Base-by-base conservation (phyloP, 345 rosid genomes). In the Citrus inodora region DNA sequence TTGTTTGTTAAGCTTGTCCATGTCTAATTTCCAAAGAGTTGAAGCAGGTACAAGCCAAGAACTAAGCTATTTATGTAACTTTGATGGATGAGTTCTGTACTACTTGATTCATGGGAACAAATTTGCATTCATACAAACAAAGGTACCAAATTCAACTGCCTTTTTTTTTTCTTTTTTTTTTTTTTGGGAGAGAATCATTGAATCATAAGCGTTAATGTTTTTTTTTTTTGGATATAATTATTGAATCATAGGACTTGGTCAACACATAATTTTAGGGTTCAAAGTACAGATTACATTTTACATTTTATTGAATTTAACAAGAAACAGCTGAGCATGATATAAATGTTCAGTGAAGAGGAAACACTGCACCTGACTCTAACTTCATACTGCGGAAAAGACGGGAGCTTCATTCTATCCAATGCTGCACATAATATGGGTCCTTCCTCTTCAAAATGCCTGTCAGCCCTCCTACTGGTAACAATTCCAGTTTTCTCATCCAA, bases 381-480 rank as follows among this genome's bases (percentile, higher is more conserved):
- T 90, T 94, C 98, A 83, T 96, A 91, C 78, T 91, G 89, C 0
- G 98, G 98, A 83, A 88, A 96, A 74, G 93, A 89, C 9, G 95
- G 92, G 71, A 96, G 91, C 84, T 89, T 96, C 97, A 96, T 87
- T 66, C 91, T 87, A 86, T 96, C 98, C 71, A 96, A 86, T 65
- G 98, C 98, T 22, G 92, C 86, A 83, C 97, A 96, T 35, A 96
- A 92, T 62, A 92, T 87, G n/a, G 97, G 99, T 40, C 98, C 99
- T 88, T 94, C 97, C 84, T 94, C 95, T 85, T 94, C 99, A 75
- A 96, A 96, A 83, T 94, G 97, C 81, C 99, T 83, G 81, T 96
- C 99, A 84, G 98, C 98, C 83, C 99, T 90, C 78, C 99, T 86
- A 76, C 97, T 91, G 67, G 82, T 81, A 71, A 96, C 97, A 67